Conservation (phyloP, 2,329 filamentous ascomycete genomes). For the Ustilaginoidea virens region DNA sequence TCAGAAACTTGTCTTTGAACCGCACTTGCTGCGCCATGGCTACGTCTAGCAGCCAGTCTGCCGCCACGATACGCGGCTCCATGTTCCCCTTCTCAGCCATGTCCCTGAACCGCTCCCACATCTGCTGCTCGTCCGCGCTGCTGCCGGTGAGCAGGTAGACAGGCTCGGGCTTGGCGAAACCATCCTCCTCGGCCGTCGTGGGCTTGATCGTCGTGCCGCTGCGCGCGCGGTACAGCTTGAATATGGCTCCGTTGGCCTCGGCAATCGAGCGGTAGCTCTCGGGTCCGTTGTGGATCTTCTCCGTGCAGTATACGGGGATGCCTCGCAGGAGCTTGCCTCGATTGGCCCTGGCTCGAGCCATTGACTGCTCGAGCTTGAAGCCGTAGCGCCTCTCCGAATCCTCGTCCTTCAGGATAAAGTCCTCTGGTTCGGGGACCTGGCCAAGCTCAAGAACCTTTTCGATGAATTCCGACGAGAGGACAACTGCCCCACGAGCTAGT, state of each 20-base stretch:
- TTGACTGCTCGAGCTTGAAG: slow-evolving; percentile 52
- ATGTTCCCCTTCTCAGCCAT: slow-evolving; percentile 68
- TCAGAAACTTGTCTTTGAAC: slow-evolving; percentile 49
- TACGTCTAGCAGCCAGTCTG: slow-evolving; percentile 82
- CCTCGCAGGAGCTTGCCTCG: slow-evolving; percentile 59
- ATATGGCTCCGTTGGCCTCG: slow-evolving; percentile 74
- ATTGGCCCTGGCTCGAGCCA: slow-evolving; percentile 59
- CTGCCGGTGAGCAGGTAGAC: slow-evolving; percentile 70
- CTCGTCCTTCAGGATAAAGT: slow-evolving; percentile 55
- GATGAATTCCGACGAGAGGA: slow-evolving; percentile 67
- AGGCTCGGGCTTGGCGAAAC: slow-evolving; percentile 47
- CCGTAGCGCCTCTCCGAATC: slow-evolving; percentile 57
- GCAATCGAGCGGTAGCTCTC: slow-evolving; percentile 80
- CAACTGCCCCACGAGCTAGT: slow-evolving; percentile 61
- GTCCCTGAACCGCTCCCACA: slow-evolving; percentile 69
- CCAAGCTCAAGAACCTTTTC: slow-evolving; percentile 59
- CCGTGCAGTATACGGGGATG: slow-evolving; percentile 72
- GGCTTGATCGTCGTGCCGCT: slow-evolving; percentile 51
- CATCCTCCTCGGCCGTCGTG: slow-evolving; percentile 49
- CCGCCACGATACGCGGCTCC: slow-evolving; percentile 62
- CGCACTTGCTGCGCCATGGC: slow-evolving; percentile 74
- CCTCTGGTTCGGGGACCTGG: slow-evolving; percentile 44
- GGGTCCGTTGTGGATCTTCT: slow-evolving; percentile 62
- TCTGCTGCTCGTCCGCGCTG: slow-evolving; percentile 47
- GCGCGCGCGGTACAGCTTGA: slow-evolving; percentile 60